Conservation (phyloP, 352 stramenopile species). For the Globisporangium middletonii region DNA sequence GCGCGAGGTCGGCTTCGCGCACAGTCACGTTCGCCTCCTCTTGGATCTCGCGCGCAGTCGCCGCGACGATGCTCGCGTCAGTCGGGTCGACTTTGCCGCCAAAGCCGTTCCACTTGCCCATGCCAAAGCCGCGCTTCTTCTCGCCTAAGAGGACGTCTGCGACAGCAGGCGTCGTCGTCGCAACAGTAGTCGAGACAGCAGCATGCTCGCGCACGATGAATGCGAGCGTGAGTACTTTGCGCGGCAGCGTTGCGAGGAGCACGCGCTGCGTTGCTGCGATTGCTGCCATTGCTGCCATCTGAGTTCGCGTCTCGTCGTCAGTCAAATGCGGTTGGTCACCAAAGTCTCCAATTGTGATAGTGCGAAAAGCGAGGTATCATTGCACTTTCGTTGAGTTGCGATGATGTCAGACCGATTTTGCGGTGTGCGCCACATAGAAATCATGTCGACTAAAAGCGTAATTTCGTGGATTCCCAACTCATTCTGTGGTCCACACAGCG, state of each 20-base stretch:
- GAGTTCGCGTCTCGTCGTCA: no score
- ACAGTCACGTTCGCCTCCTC: conserved; percentile 70
- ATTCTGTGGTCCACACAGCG: no score
- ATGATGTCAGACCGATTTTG: no score
- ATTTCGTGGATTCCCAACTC: no score
- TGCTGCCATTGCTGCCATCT: no score
- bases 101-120: conserved; percentile 90
- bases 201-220: conserved; percentile 34
- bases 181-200: neutral
- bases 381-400: no score
- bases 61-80: conserved; percentile 55
- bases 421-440: no score
- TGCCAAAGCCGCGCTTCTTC: conserved; percentile 89
- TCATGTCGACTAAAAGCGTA: no score
- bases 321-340: no score
- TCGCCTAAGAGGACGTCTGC: conserved; percentile 66
- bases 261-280: no score
- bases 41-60: conserved; percentile 49
- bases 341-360: no score
- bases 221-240: conserved; percentile 46
- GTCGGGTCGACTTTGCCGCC: conserved; percentile 82
- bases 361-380: no score
- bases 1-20: conserved; percentile 14
- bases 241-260: conserved; percentile 22
- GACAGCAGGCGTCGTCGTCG: neutral